These are phyloP conservation scores for Eremochloa ophiuroides DNA, from an alignment of 176 grass and related monocot species.

Conservation along the genomic window DNA sequence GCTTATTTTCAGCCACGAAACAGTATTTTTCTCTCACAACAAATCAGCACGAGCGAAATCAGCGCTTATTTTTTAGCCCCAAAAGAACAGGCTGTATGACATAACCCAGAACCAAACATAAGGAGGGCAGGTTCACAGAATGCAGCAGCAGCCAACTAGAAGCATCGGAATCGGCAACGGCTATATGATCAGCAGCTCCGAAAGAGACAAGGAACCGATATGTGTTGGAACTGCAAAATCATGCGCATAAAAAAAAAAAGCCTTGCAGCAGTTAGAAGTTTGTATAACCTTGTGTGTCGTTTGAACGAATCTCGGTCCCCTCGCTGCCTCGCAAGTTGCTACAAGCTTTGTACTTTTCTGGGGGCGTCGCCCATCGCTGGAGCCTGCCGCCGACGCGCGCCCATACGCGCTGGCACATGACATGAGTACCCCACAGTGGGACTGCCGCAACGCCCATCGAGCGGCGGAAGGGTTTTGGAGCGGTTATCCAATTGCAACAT, in stretches of 20 bases:
- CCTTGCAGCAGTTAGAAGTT: constrained; percentile 2
- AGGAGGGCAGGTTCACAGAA: constrained; percentile 15
- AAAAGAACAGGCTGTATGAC: too few species aligned
- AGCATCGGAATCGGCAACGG: constrained; percentile 7
- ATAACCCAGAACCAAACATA: neutral
- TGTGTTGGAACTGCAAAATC: constrained; percentile 30
- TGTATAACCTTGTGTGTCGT: neutral
- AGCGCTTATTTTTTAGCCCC: too few species aligned
- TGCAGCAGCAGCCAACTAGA: neutral
- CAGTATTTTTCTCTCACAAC: too few species aligned
- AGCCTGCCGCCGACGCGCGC: neutral
- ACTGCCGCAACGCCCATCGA: neutral
- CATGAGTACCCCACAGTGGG: constrained; percentile 15
- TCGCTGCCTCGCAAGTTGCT: constrained; percentile 4
- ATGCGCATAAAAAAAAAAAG: neutral
- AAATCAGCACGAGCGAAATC: too few species aligned
- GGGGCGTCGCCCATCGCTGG: neutral
- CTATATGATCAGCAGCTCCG: neutral
- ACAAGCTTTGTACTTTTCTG: neutral
- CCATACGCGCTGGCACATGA: constrained; percentile 13
- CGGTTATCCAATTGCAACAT: constrained; percentile 4
- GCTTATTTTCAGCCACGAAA: too few species aligned
- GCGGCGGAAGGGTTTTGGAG: neutral
- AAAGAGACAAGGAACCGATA: constrained; percentile 22
- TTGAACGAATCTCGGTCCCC: constrained; percentile 19